A percentile compares a stretch with the other conserved stretches of the same genome.
Evolutionary conservation across 352 stramenopile genomes (phyloP).

Genomic region (Globisporangium splendens): DNA sequence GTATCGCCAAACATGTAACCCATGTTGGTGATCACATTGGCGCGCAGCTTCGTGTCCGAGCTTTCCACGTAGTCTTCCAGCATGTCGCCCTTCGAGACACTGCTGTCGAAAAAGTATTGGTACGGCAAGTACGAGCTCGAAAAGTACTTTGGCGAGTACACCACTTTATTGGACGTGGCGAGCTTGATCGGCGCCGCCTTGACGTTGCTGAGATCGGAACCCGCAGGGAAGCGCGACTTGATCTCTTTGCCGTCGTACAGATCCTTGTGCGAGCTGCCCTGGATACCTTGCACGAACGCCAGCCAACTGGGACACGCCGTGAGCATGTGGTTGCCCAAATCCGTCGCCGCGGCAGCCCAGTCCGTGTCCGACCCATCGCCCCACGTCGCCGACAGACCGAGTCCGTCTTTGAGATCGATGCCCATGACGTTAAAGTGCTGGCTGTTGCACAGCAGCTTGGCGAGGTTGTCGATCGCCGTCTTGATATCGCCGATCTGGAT

Average conservation of each 20-base stretch:
- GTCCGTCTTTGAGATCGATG: slow-evolving; percentile 76
- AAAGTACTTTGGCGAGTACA: slow-evolving; percentile 82
- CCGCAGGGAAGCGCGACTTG: slow-evolving; percentile 67
- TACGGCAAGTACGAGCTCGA: slow-evolving; percentile 58
- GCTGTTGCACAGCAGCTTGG: slow-evolving; percentile 63
- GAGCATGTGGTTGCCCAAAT: slow-evolving; percentile 63
- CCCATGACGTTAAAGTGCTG: slow-evolving; percentile 87
- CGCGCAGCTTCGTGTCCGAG: slow-evolving; percentile 39
- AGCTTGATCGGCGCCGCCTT: slow-evolving; percentile 49
- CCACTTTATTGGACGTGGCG: slow-evolving; percentile 60
- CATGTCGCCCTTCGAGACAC: slow-evolving; percentile 39
- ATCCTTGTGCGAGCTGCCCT: slow-evolving; percentile 69
- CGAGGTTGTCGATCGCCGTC: slow-evolving; percentile 70
- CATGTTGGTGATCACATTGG: slow-evolving; percentile 74
- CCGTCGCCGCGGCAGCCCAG: slow-evolving; percentile 65
- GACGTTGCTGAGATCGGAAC: slow-evolving; percentile 62
- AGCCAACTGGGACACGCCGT: slow-evolving; percentile 73
- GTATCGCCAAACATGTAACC: slow-evolving; percentile 76
- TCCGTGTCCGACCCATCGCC: slow-evolving; percentile 74
- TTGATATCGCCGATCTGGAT: slow-evolving; percentile 77
- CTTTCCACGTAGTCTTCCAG: slow-evolving; percentile 64
- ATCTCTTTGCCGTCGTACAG: slow-evolving; percentile 44
- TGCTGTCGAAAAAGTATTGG: slow-evolving; percentile 66
- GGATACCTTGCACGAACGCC: slow-evolving; percentile 68
- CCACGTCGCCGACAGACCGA: slow-evolving; percentile 66